Base-by-base conservation (phyloP, 371 early-diverging fungal genomes). In the Mortierella sp. region DNA sequence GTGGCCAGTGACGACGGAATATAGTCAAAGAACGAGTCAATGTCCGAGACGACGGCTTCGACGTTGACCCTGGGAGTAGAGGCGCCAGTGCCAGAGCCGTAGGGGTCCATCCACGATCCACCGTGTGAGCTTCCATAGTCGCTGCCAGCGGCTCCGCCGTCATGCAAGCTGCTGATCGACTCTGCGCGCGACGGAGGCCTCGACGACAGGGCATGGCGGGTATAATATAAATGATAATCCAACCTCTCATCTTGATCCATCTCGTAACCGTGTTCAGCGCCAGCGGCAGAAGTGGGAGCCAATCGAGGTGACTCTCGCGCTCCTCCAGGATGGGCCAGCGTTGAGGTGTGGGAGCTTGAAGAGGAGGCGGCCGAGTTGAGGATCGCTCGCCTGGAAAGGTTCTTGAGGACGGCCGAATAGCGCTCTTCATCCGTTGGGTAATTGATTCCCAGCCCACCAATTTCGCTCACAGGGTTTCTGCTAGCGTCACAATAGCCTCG, bases 341-440 rank as follows among this genome's bases (percentile, higher is more conserved):
- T 80, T 3, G 79, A 72, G 1, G 76, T 78, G 64, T 77, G 75
- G 16, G 74, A 50, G 40, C 73, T 43, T 28, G 83, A 75, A 31
- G 84, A 76, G 10, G 85, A 78, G 1, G 79, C 85, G 2, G 82
- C 86, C 6, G 86, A 75, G 64, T 86, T 86, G 69, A 86, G 55
- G 43, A 92, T 83, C 0, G 89, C 93, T 34, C 90, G 85, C 74
- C 88, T 79, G 11, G 91, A 90, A 82, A 93, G 90, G 73, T 85
- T 90, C 71, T 86, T 82, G 28, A 93, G 75, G 50, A 93, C 86
- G 5, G 83, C 85, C 6, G 90, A 83, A 76, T 93, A 90, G 59
- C 91, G 89, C 16, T 88, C 88, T n/a, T 87, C 77, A 73, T 88
- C 75, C 24, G 86, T 16, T 6, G 77, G 75, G 26, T 71, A 43